These are phyloP conservation scores for Leccinellum albellum DNA, from an alignment of 768 basidiomycete species.

Conservation along the genomic window DNA sequence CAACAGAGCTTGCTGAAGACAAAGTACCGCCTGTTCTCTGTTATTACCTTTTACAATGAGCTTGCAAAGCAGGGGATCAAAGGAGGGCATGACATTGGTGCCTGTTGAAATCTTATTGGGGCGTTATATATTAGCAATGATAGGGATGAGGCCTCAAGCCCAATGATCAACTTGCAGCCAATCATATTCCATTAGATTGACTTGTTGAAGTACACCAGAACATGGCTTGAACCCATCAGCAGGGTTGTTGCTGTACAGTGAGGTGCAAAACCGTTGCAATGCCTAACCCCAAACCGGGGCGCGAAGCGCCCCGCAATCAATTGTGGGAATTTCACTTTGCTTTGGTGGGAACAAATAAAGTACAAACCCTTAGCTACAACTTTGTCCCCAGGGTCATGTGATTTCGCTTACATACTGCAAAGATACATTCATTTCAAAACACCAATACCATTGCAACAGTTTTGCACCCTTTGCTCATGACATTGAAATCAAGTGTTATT, in stretches of 20 bases:
- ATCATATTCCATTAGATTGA: constrained; percentile 37
- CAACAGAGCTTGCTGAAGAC: constrained; percentile 39
- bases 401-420: too few relatives aligned
- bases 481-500: too few relatives aligned
- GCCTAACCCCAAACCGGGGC: too few relatives aligned
- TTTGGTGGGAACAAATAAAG: too few relatives aligned
- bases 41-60: constrained; percentile 48
- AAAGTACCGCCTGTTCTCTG: constrained; percentile 42
- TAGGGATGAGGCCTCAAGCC: constrained; percentile 33
- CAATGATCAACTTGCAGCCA: constrained; percentile 64
- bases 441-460: too few relatives aligned
- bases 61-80: constrained; percentile 60
- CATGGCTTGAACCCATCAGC: constrained; percentile 52
- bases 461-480: too few relatives aligned
- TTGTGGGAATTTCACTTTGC: too few relatives aligned
- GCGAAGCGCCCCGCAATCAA: too few relatives aligned
- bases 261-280: too few relatives aligned
- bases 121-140: neutral
- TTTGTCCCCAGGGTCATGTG: too few relatives aligned
- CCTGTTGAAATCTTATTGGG: constrained; percentile 44
- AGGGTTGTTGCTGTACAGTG: constrained; percentile 67
- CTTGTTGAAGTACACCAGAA: constrained; percentile 59
- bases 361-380: too few relatives aligned
- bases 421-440: too few relatives aligned
- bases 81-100: constrained; percentile 47